These are phyloP conservation scores for Colletotrichum filicis DNA, from an alignment of 2,329 filamentous ascomycete genomes.

Conservation along the genomic window DNA sequence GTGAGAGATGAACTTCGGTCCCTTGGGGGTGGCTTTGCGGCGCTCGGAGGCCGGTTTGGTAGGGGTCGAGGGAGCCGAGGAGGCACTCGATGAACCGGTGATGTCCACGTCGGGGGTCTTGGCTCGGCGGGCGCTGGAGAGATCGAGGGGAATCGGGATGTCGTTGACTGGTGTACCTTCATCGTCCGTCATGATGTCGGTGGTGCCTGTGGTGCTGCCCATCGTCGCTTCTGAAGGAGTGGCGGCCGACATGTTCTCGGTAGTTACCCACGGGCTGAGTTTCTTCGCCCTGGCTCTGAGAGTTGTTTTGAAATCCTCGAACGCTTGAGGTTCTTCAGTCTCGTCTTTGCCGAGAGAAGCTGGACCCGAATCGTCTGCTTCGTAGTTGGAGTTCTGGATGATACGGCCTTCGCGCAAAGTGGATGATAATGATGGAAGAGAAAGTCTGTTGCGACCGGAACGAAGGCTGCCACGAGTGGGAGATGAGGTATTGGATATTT, in stretches of 20 bases:
- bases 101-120: neutral
- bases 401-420: neutral
- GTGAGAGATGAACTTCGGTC: neutral
- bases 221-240: neutral
- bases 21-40: neutral
- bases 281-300: neutral
- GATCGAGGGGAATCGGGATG: neutral
- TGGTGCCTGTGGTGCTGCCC: neutral
- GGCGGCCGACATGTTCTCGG: neutral
- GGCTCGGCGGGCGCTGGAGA: neutral
- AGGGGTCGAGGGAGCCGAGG: neutral
- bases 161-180: neutral
- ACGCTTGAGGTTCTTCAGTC: neutral
- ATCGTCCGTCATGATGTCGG: neutral
- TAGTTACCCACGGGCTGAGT: neutral
- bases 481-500: neutral
- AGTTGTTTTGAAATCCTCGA: too few relatives aligned
- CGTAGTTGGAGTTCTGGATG: neutral
- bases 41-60: constrained; percentile 6
- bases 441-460: neutral
- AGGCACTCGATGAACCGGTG: neutral
- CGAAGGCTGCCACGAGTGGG: neutral
- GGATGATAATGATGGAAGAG: neutral
- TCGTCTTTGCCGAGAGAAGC: neutral
- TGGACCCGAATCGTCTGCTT: neutral